phyloP scores from a whole-genome alignment of 495 filamentous ascomycete genomes.

The Halenospora varia region DNA sequence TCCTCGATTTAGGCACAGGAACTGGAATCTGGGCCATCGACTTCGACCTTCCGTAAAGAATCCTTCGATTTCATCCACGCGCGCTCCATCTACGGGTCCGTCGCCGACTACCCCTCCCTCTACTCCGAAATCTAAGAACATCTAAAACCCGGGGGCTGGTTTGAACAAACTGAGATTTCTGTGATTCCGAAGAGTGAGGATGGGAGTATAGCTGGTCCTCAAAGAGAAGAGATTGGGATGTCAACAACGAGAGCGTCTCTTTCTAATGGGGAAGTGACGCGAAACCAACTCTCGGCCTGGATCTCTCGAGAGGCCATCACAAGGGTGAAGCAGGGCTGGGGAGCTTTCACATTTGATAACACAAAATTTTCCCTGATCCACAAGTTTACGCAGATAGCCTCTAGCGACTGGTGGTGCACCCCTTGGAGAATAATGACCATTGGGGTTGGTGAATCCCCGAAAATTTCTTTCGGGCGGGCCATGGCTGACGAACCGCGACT shows the following conservation, averaged over 20 bases:
- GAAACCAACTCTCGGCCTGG: background rate
- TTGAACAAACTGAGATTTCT: too few relatives aligned
- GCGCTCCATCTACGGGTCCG: too few relatives aligned
- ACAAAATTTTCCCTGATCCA: conserved; percentile 20
- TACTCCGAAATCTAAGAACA: too few relatives aligned
- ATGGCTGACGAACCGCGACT: conserved; percentile 11
- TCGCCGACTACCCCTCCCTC: too few relatives aligned
- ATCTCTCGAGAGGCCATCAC: background rate
- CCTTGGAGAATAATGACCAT: conserved; percentile 22
- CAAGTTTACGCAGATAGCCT: conserved; percentile 7
- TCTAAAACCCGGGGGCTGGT: too few relatives aligned
- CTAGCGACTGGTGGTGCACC: conserved; percentile 1
- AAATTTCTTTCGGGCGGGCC: conserved; percentile 5
- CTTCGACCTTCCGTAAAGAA: too few relatives aligned
- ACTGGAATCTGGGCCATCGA: too few relatives aligned
- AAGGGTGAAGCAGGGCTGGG: background rate
- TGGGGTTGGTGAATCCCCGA: conserved; percentile 9
- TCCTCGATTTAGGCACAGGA: too few relatives aligned
- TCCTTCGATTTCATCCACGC: too few relatives aligned
- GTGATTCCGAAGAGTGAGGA: too few relatives aligned
- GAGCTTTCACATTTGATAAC: conserved; percentile 8
- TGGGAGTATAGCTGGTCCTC: too few relatives aligned
- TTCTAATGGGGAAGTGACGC: background rate
- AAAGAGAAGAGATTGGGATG: conserved; percentile 23
- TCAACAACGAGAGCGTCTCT: conserved; percentile 2